These are phyloP conservation scores for Apiospora rasikravindrae DNA, from an alignment of 2,329 filamentous ascomycete species.

Conservation along the genomic window DNA sequence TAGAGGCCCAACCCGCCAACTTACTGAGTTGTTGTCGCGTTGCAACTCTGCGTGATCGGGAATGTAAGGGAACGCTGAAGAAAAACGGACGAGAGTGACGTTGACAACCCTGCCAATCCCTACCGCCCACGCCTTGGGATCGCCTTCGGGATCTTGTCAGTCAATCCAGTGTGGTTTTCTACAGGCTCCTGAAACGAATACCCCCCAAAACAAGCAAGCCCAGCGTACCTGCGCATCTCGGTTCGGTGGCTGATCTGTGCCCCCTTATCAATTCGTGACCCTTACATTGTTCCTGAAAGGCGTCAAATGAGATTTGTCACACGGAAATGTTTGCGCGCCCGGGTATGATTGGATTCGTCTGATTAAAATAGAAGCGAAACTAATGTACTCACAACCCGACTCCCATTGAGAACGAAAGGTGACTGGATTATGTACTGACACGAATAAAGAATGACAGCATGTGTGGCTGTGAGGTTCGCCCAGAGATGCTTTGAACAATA, in stretches of 20 bases:
- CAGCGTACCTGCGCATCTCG: conserved; percentile 4
- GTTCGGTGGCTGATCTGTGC: conserved; percentile 12
- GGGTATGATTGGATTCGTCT: conserved; percentile 4
- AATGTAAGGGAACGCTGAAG: conserved; percentile 6
- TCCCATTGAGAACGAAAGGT: not conserved
- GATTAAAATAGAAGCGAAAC: not conserved
- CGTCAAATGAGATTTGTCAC: conserved; percentile 9
- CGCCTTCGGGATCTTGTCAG: conserved; percentile 7
- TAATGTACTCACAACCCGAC: not conserved
- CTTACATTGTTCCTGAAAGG: not conserved
- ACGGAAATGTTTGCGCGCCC: not conserved
- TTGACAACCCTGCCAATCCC: not conserved
- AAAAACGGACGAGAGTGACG: conserved; percentile 14
- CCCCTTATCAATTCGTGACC: conserved; percentile 2
- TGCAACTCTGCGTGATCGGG: not conserved
- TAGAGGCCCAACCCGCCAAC: conserved; percentile 2
- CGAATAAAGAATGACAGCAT: not conserved
- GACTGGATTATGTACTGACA: too few species aligned
- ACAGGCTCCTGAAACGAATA: conserved; percentile 13
- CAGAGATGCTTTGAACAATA: too few species aligned
- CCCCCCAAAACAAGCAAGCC: conserved; percentile 2
- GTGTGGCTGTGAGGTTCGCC: not conserved
- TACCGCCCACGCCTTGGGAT: conserved; percentile 3
- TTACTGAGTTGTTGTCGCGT: not conserved
- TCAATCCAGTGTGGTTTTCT: conserved; percentile 11